Percentiles rank a stretch among this genome's conserved stretches.
phyloP scores from a whole-genome alignment of 495 filamentous ascomycete genomes.

The Gamarada debralockiae region DNA sequence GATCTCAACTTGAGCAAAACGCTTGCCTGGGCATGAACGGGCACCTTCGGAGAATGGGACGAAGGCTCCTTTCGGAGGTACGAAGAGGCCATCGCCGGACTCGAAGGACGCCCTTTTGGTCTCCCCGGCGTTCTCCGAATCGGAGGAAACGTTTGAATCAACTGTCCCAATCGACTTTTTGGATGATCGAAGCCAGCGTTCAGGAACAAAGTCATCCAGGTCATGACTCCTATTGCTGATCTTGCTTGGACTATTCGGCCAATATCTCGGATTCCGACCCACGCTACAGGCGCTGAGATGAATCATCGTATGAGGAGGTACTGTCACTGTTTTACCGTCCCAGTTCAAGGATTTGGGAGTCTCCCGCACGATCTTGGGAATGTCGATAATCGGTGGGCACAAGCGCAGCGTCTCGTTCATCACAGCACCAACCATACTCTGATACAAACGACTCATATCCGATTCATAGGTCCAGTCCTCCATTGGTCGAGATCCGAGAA shows the following conservation, averaged over 20 bases:
- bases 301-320: conserved; percentile 47
- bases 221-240: conserved; percentile 34
- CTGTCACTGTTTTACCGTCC: conserved; percentile 40
- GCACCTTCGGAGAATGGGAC: conserved; percentile 72
- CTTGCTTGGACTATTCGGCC: conserved; percentile 34
- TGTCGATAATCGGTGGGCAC: conserved; percentile 53
- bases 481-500: conserved; percentile 46
- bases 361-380: conserved; percentile 53
- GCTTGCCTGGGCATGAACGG: conserved; percentile 62
- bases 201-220: conserved; percentile 46
- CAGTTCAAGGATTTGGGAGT: conserved; percentile 48
- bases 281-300: conserved; percentile 38
- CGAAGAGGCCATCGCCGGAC: conserved; percentile 35
- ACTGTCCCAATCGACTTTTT: conserved; percentile 37
- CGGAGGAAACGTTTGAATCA: too few species aligned
- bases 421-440: conserved; percentile 58
- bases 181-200: conserved; percentile 51
- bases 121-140: conserved; percentile 51
- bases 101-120: conserved; percentile 31
- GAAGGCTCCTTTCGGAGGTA: conserved; percentile 58
- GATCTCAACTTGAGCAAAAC: conserved; percentile 77
- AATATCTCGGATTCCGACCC: conserved; percentile 59
- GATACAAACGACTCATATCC: conserved; percentile 35
- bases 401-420: conserved; percentile 66
- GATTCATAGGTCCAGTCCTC: conserved; percentile 59